Evolutionary conservation across 768 basidiomycete genomes (phyloP), one percentile per base, ranked within the genome.

Genomic region (Leccinellum luteum): DNA sequence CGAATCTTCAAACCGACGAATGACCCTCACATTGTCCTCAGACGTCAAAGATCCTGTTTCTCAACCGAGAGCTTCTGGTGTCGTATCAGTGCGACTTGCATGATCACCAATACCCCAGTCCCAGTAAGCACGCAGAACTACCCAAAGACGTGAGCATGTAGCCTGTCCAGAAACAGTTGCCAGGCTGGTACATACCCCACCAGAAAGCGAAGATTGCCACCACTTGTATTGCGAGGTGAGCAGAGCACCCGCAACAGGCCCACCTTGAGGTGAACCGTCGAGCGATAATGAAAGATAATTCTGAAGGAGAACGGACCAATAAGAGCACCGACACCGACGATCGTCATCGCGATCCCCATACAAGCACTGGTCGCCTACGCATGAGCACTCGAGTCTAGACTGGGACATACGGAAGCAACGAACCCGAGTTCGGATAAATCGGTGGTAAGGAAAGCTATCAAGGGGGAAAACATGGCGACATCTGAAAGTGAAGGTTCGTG

Each of bases 181-280:
- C 21, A 14, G 1, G 45, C 21, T n/a, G 4, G 19, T 49, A 28
- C 60, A 5, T 60, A 77, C 72, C 49, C 82, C 84, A 21, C 76
- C 69, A 60, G 83, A 86, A 7, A 85, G 51, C 3, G 79, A 75
- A 4, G 84, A 78, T 47, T 72, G 73, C 81, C 79, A 84, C 85
- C 85, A 87, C 2, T 75, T 70, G 62, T 79, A 85, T 8, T 75
- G 64, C 12, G 73, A 59, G 0, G 82, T 77, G 5, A 87, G 76
- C n/a, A 86, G 66, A 0, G 81, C 80, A 1, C 85, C 85, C n/a
- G 78, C 75, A 43, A 86, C 75, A 1, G 85, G 85, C 0, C 81
- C 79, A 6, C 82, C 84, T 79, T 52, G 17, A 6, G 27, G 2
- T 3, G 7, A 1, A 38, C 5, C 3, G 17, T 48, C 31, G 25